Evolutionary conservation across 1,139 yeast species (phyloP).

Genomic region (Candida mesenterica): DNA sequence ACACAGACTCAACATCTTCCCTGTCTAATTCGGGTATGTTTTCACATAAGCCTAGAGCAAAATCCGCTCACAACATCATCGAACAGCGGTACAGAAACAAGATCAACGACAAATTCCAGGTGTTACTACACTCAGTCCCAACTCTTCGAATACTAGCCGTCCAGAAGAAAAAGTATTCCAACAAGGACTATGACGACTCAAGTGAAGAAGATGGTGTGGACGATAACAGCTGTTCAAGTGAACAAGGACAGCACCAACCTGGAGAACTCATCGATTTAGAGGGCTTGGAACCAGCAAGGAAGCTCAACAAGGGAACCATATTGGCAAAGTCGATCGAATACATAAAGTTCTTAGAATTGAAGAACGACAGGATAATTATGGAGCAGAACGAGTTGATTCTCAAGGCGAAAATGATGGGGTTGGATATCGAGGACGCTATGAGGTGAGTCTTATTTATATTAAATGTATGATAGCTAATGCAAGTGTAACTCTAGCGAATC

Average conservation of each 20-base stretch:
- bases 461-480: neutral
- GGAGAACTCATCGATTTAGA: slow-evolving; percentile 29
- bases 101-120: slow-evolving; percentile 44
- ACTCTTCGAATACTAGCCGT: slow-evolving; percentile 35
- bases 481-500: too few relatives aligned
- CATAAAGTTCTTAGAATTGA: slow-evolving; percentile 41
- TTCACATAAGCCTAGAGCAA: slow-evolving; percentile 18
- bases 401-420: slow-evolving; percentile 28
- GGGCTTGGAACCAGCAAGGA: slow-evolving; percentile 47
- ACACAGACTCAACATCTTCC: neutral
- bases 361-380: slow-evolving; percentile 33
- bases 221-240: slow-evolving; percentile 8
- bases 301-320: slow-evolving; percentile 45
- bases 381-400: slow-evolving; percentile 34
- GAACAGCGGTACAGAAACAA: slow-evolving; percentile 48
- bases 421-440: slow-evolving; percentile 16
- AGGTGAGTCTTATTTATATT: slow-evolving; percentile 1
- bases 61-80: slow-evolving; percentile 44
- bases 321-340: slow-evolving; percentile 45
- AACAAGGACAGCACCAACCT: slow-evolving; percentile 11
- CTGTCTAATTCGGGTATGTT: neutral
- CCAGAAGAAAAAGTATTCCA: slow-evolving; percentile 12
- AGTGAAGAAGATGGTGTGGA: slow-evolving; percentile 18
- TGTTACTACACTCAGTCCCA: slow-evolving; percentile 43
- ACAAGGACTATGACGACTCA: slow-evolving; percentile 16